Evolutionary conservation across 352 stramenopile genomes (phyloP).

Genomic region (Elongisporangium prolatum): DNA sequence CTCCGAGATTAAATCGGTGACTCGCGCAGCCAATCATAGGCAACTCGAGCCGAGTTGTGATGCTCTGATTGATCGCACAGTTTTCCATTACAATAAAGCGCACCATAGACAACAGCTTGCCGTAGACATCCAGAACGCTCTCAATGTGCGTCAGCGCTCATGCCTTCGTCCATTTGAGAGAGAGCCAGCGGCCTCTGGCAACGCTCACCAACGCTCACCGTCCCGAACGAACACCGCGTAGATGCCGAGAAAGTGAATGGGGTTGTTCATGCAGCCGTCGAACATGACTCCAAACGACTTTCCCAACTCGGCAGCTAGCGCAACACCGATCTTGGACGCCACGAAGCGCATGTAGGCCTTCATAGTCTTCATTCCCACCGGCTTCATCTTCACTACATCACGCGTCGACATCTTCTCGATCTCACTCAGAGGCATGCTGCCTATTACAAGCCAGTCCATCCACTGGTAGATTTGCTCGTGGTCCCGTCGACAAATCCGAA

Average conservation of each 20-base stretch:
- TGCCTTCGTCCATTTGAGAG: constrained; percentile 1
- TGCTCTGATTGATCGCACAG: constrained; percentile 16
- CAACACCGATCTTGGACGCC: too few species aligned
- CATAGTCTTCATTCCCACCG: too few species aligned
- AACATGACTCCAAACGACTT: constrained; percentile 8
- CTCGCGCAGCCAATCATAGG: constrained; percentile 19
- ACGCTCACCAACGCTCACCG: too few species aligned
- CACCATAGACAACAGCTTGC: constrained; percentile 9
- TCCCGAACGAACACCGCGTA: constrained; percentile 3
- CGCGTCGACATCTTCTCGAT: constrained; percentile 2
- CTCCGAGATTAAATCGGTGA: constrained; percentile 20
- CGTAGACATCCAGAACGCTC: constrained; percentile 9
- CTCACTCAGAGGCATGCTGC: constrained; percentile 7
- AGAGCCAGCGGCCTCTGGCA: neutral
- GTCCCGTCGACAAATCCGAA: constrained; percentile 7
- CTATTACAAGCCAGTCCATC: constrained; percentile 4
- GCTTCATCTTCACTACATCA: constrained; percentile 1
- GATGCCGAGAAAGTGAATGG: constrained; percentile 3
- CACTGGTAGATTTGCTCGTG: constrained; percentile 7
- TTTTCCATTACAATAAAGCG: constrained; percentile 17
- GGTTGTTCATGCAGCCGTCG: constrained; percentile 2
- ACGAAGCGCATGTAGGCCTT: too few species aligned
- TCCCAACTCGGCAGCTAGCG: too few species aligned
- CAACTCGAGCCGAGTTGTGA: constrained; percentile 12
- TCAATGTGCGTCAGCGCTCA: too few species aligned